A percentile compares a stretch with the other conserved stretches of the same genome.
These are phyloP conservation scores for Zelopaecilomyces penicillatus DNA, from an alignment of 2,329 filamentous ascomycete genomes.

Conservation along the genomic window DNA sequence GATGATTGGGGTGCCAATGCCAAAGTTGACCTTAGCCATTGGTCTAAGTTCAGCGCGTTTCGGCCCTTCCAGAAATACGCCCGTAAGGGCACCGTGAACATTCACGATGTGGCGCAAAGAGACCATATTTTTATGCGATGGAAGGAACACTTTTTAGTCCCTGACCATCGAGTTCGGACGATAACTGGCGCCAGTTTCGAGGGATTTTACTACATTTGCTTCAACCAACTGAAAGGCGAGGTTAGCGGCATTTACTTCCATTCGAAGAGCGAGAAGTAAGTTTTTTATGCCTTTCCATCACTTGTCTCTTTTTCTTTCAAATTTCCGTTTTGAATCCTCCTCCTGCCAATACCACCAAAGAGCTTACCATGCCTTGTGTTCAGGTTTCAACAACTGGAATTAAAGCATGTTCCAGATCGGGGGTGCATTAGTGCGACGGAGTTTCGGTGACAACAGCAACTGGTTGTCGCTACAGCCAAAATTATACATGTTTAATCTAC, in stretches of 20 bases:
- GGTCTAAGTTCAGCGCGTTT: conserved; percentile 84
- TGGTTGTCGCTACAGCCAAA: too few relatives aligned
- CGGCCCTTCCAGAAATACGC: conserved; percentile 59
- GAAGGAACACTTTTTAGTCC: conserved; percentile 97
- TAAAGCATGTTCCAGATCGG: conserved; percentile 77
- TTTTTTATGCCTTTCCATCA: conserved; percentile 14
- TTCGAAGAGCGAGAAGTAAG: conserved; percentile 87
- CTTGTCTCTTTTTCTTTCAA: not conserved
- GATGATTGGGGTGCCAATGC: conserved; percentile 85
- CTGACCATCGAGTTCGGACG: conserved; percentile 83
- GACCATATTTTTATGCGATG: conserved; percentile 98
- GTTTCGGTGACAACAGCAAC: conserved; percentile 42
- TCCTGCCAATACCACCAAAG: not conserved
- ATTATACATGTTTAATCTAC: too few relatives aligned
- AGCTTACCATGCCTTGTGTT: not conserved
- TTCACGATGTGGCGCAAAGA: conserved; percentile 65
- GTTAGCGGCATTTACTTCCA: conserved; percentile 97
- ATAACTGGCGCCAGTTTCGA: conserved; percentile 95
- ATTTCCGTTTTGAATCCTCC: not conserved
- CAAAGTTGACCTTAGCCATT: conserved; percentile 87
- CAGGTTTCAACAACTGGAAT: conserved; percentile 85
- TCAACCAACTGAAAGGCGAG: conserved; percentile 80
- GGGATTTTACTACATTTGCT: conserved; percentile 98
- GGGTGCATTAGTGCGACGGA: conserved; percentile 83
- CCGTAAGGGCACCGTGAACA: conserved; percentile 45